Conservation (phyloP, 2,329 filamentous ascomycete genomes). For the Zymoseptoria crescenta region DNA sequence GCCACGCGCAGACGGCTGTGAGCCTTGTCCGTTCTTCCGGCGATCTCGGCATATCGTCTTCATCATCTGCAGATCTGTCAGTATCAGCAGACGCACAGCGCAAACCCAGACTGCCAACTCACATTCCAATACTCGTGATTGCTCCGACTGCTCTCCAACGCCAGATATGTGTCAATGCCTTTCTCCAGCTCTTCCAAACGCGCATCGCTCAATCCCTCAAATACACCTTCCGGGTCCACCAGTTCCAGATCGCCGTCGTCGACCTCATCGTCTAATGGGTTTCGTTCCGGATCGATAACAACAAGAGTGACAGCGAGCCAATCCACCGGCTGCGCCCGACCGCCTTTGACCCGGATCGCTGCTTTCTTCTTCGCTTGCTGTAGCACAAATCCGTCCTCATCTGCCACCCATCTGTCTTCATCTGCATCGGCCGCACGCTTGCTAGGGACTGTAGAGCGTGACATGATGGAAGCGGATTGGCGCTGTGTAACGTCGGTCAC, state of each 20-base stretch:
- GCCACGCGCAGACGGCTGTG: constrained; percentile 57
- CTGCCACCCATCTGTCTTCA: constrained; percentile 66
- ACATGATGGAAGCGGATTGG: constrained; percentile 8
- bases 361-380: constrained; percentile 98
- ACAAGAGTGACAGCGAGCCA: constrained; percentile 85
- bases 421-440: constrained; percentile 40
- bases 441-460: constrained; percentile 29
- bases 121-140: constrained; percentile 85
- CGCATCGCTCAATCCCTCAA: constrained; percentile 60
- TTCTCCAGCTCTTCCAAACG: constrained; percentile 70
- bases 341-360: constrained; percentile 84
- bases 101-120: constrained; percentile 18
- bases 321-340: constrained; percentile 85
- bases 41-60: constrained; percentile 74
- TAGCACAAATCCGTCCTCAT: constrained; percentile 92
- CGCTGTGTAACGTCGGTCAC: constrained; percentile 8
- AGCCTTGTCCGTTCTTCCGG: constrained; percentile 55
- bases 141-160: constrained; percentile 66
- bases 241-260: constrained; percentile 64
- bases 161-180: constrained; percentile 72
- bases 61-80: constrained; percentile 53
- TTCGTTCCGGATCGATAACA: constrained; percentile 75
- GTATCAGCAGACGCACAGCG: constrained; percentile 11
- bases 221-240: constrained; percentile 70
- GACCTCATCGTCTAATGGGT: constrained; percentile 74